Conservation (phyloP, 2,329 filamentous ascomycete species). For the Colletotrichum nymphaeae region DNA sequence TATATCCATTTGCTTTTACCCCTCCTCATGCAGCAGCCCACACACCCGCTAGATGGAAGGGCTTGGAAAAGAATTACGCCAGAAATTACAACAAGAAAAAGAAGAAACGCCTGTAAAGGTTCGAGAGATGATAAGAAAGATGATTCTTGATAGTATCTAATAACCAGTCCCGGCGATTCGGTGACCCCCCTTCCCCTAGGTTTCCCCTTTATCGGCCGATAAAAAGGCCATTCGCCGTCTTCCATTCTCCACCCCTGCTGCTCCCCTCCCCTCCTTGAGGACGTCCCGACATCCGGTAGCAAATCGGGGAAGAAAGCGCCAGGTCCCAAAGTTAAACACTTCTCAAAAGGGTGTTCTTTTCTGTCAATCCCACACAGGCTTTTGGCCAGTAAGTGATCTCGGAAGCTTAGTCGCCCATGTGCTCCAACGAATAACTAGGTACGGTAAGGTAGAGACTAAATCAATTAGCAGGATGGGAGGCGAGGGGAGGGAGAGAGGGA, state of each 20-base stretch:
- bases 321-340: not conserved
- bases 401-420: not conserved
- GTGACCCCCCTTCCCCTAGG: not conserved
- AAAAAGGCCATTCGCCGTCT: not conserved
- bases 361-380: not conserved
- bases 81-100: not conserved
- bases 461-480: not conserved
- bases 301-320: slow-evolving; percentile 32
- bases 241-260: not conserved
- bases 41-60: not conserved
- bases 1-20: not conserved
- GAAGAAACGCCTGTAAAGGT: too few species aligned
- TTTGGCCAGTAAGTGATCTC: not conserved
- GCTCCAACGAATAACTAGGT: not conserved
- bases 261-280: slow-evolving; percentile 3
- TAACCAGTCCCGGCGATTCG: not conserved
- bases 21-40: slow-evolving; percentile 23
- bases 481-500: not conserved
- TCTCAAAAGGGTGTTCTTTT: slow-evolving; percentile 9
- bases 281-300: slow-evolving; percentile 13
- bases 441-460: not conserved
- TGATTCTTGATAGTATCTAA: not conserved
- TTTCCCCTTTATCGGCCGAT: not conserved
- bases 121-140: not conserved
- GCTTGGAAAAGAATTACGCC: not conserved